These are phyloP conservation scores for Rhodofomes roseus DNA, from an alignment of 1,284 basidiomycete genomes.

Conservation along the genomic window DNA sequence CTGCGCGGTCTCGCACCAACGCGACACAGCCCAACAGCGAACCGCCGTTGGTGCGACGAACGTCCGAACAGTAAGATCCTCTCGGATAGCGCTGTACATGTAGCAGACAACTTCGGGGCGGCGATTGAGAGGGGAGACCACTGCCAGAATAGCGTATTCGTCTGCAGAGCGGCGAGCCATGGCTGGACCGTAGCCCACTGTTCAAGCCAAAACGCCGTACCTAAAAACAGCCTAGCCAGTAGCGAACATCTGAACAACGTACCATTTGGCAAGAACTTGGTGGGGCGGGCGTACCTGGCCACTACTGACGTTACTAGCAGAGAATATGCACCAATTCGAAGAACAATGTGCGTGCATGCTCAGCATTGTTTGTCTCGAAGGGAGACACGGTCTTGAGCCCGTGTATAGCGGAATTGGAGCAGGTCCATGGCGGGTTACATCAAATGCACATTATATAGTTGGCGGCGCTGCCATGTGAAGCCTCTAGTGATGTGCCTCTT, in stretches of 20 bases:
- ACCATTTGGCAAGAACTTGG: neutral
- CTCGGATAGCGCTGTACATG: neutral
- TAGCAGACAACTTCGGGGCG: no score
- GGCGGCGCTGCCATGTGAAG: neutral
- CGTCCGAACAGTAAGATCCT: neutral
- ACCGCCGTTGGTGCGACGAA: neutral
- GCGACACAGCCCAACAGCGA: neutral
- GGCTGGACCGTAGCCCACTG: no score
- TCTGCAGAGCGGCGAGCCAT: neutral
- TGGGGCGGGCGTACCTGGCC: neutral
- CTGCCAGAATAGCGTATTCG: neutral
- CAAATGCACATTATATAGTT: neutral
- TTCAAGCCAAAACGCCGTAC: no score
- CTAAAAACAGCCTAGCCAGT: neutral
- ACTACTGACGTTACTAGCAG: no score
- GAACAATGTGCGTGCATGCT: no score
- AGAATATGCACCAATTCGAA: no score
- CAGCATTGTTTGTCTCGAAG: no score
- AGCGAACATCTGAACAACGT: neutral
- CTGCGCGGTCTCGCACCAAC: no score
- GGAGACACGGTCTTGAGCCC: neutral
- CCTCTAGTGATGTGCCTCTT: constrained; percentile 41
- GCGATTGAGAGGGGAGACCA: no score
- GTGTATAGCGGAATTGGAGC: neutral
- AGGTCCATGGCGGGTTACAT: neutral